Base-by-base conservation (phyloP, 75 land plant genomes). In the Ceratopteris richardii region DNA sequence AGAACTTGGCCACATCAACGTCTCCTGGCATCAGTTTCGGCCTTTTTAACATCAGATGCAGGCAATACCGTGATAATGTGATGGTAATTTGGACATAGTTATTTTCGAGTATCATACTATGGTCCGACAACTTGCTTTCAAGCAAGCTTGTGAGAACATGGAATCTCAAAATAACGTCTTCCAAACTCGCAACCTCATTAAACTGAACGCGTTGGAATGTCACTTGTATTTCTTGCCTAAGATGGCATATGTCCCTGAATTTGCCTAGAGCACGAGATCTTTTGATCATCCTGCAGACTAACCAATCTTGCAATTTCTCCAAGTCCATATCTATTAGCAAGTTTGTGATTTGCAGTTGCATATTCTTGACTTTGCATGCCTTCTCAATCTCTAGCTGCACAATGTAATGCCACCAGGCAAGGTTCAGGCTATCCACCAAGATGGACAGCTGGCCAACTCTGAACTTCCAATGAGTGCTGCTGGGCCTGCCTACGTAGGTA, bases 1-100 rank as follows among this genome's bases (percentile, higher is more conserved):
- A 17, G 2, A 17, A 5, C 17, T 46, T 17, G 1, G 48, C 48
- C 21, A 46, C 48, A 17, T 46, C 48, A 2, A 17, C 14, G 21
- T 46, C 48, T 17, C 17, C 48, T 5, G 48, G 48, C 48, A 46
- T 20, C 48, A 46, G 17, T 17, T 46, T 46, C 21, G 48, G 48
- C 21, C 48, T 17, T 46, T 14, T 46, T 20, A 46, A 17, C 48
- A 46, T 46, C 48, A 46, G 17, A 46, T 46, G 48, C 21, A 46
- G 17, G 14, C 48, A 46, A 17, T 46, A 46, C 21, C 48, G 5
- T 46, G 48, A 46, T 14, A 46, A 17, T 5, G 12, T 17, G 17
- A 46, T 46, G 21, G 14, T 46, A 4, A 46, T 20, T 5, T 5
- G 5, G 48, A 46, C 48, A n/a, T 46, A n/a, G 14, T 46, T 17